A percentile compares a stretch with the other conserved stretches of the same genome.
These are phyloP conservation scores for Lactuca saligna DNA, from an alignment of 129 eudicot species.

Conservation along the genomic window DNA sequence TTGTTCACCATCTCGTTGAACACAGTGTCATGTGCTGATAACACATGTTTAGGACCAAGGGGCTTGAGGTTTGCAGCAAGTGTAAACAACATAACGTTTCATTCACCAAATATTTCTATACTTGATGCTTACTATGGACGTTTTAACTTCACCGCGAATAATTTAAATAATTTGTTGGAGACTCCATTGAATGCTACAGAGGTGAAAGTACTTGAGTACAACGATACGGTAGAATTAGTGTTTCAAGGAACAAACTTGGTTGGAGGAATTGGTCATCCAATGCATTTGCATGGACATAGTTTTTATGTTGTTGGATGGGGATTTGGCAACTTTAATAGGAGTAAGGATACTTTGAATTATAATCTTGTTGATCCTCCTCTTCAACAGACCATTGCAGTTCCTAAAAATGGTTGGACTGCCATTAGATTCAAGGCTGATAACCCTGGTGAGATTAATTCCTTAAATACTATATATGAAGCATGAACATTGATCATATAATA, in stretches of 20 bases:
- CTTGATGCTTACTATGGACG: constrained; percentile 46
- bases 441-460: constrained; percentile 39
- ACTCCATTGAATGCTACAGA: constrained; percentile 24
- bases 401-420: constrained; percentile 54
- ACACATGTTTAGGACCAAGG: constrained; percentile 45
- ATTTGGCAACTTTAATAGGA: constrained; percentile 47
- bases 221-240: constrained; percentile 43
- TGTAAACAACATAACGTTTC: constrained; percentile 53
- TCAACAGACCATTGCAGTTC: constrained; percentile 48
- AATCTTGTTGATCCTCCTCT: constrained; percentile 65
- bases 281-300: constrained; percentile 60
- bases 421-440: constrained; percentile 54
- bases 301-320: constrained; percentile 57
- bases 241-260: constrained; percentile 49
- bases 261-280: constrained; percentile 52
- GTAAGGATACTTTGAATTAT: constrained; percentile 37
- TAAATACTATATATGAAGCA: no score
- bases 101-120: constrained; percentile 35
- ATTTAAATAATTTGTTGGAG: constrained; percentile 21
- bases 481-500: not conserved
- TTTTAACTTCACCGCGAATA: constrained; percentile 41
- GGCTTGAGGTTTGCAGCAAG: constrained; percentile 53
- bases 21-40: constrained; percentile 38
- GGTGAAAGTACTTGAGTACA: constrained; percentile 32
- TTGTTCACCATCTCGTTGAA: constrained; percentile 45